Base-by-base conservation (phyloP, 1,284 basidiomycete species). In the Vanrija sp. region DNA sequence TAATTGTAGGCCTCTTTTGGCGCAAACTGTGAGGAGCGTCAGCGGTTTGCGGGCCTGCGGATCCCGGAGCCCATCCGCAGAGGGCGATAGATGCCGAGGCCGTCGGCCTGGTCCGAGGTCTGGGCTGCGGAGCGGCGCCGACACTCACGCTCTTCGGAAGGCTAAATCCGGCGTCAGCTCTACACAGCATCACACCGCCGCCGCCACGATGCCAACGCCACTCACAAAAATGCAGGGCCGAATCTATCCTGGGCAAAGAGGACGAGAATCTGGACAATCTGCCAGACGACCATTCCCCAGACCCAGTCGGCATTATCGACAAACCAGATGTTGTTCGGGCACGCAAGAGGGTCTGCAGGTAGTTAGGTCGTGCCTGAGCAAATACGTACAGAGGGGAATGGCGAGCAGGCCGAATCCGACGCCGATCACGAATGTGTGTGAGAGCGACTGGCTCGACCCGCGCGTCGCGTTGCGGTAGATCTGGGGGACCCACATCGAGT, bases 291-390 rank as follows among this genome's bases (percentile, higher is more conserved):
- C 12, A 93, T 75, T 18, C 77, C 65, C 72, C 81, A 86, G 9
- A 85, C 79, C 87, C 88, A 91, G 41, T 75, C 85, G 85, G 61
- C 48, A 45, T 45, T 45, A 57, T 87, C 82, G 25, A 88, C 79
- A 62, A 92, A 89, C 55, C 94, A 79, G 8, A 94, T 85, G 66
- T 94, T 94, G 65, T 84, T 83, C 3, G 89, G 87, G 66, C 88
- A 94, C 0, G 80, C 81, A 66, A 93, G 77, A 56, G 89, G 85
- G 69, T 94, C 89, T 92, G 63, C 6, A 10, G 47, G 49, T n/a
- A 48, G 55, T 31, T 38, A n/a, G 3, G 23, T n/a, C 41, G 27
- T 42, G 36, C 35, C 31, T 16, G 10, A n/a, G 31, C 19, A 27
- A 5, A 25, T 4, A 45, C 88, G 78, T 65, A 91, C 90, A 94